Evolutionary conservation across 2,329 filamentous ascomycete genomes (phyloP), one percentile per base, ranked within the genome.

Genomic region (Verticillium alfalfae): DNA sequence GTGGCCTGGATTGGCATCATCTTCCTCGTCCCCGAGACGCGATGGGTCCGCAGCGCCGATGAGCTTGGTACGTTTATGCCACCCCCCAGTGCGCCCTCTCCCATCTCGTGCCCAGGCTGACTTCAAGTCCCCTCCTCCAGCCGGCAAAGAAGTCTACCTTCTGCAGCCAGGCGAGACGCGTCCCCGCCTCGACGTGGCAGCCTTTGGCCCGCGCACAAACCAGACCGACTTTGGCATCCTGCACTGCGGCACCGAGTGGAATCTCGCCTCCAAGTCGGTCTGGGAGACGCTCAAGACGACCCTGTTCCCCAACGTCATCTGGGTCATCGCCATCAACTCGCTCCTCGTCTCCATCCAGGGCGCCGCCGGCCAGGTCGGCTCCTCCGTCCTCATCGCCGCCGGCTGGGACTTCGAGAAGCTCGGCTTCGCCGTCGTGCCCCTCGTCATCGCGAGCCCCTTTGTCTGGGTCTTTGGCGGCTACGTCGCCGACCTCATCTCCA

Each of bases 11-110:
- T 76, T 5, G 59, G 67, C 22, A 63, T 76, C 5, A 67, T 76
- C n/a, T 56, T 67, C 2, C 67, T 73, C n/a, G 66, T 77, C 3
- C 75, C 75, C 2, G 75, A 77, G 66, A 76, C 75, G 1, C 68
- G 72, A 5, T 74, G 70, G 69, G 67, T 67, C 0, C 69, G 75
- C 26, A 70, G 70, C 8, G 63, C 62, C 16, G 69, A 72, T 12
- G 70, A 73, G 62, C 67, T 75, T 5, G 69, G 72, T 67, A 55
- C 52, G 57, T 34, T 37, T 6, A 12, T n/a, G 26, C 26, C 5
- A 31, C 2, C 13, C 16, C 31, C 1, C 22, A 34, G 5, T 13
- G 6, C 12, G 13, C 12, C 55, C n/a, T n/a, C n/a, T 13, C 7
- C 1, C 22, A n/a, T 1, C 36, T 38, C 4, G 37, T 61, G 22